Conservation (phyloP, 2,329 filamentous ascomycete genomes). For the Alternaria triticimaculans region DNA sequence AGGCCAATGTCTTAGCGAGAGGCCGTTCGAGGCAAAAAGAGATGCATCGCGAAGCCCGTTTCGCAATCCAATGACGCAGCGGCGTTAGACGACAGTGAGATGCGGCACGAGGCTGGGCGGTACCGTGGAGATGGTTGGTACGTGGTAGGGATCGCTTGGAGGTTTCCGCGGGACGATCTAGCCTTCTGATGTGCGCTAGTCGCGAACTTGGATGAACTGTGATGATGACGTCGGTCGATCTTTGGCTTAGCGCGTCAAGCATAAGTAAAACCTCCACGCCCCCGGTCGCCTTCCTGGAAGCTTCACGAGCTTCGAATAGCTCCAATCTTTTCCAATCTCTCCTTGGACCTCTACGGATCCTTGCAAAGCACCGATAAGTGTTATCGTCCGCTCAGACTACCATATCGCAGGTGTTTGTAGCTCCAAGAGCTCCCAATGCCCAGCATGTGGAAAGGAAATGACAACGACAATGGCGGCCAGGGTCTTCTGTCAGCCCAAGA, state of each 20-base stretch:
- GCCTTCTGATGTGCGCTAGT: slow-evolving; percentile 18
- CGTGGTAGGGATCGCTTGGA: neutral
- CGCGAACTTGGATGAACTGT: slow-evolving; percentile 2
- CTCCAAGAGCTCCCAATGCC: slow-evolving; percentile 30
- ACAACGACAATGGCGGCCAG: slow-evolving; percentile 45
- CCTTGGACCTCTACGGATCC: neutral
- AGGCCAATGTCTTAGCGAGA: slow-evolving; percentile 13
- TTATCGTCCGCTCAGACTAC: neutral
- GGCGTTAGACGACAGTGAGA: neutral
- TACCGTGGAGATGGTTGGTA: slow-evolving; percentile 9
- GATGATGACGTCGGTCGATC: slow-evolving; percentile 28
- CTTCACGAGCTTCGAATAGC: slow-evolving; percentile 15
- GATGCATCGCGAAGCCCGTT: slow-evolving; percentile 3
- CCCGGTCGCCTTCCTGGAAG: neutral
- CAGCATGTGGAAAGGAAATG: slow-evolving; percentile 60
- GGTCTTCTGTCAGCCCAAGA: slow-evolving; percentile 36
- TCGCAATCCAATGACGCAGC: slow-evolving; percentile 3
- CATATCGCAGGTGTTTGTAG: slow-evolving; percentile 18
- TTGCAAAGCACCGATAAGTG: neutral
- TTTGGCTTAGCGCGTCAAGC: slow-evolving; percentile 20
- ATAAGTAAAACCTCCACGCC: slow-evolving; percentile 20
- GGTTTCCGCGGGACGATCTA: slow-evolving; percentile 10
- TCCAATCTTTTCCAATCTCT: neutral
- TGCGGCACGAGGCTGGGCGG: neutral
- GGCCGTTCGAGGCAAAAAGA: neutral